Conservation (phyloP, 108 stramenopile genomes). For the Skeletonema grethae region DNA sequence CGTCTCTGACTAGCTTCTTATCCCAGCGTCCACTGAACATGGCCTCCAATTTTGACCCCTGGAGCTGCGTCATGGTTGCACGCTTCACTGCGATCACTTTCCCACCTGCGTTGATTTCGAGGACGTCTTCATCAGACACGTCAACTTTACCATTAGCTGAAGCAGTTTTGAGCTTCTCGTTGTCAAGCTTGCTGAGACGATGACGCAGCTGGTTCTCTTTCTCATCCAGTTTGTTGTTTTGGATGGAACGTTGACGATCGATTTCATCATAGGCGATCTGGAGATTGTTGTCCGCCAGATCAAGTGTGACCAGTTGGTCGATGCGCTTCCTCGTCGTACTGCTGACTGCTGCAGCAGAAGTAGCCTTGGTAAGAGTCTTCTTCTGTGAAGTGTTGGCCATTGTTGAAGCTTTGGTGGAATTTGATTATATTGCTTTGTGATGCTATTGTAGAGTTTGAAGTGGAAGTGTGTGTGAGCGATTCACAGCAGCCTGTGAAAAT, state of each 20-base stretch:
- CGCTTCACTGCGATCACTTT: constrained; percentile 10
- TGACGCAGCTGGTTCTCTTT: constrained; percentile 6
- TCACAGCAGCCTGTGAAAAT: no score
- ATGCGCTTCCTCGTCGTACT: no score
- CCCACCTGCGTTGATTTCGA: constrained; percentile 17
- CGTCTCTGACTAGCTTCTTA: constrained; percentile 16
- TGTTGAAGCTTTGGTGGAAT: no score
- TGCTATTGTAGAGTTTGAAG: no score
- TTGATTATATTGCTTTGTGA: no score
- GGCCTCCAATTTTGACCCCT: constrained; percentile 22
- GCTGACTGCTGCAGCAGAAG: no score
- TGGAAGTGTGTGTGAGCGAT: no score
- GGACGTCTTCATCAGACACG: constrained; percentile 9
- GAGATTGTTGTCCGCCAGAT: background rate
- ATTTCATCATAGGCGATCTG: background rate
- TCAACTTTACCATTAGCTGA: constrained; percentile 6
- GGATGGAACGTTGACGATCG: background rate
- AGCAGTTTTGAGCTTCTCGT: constrained; percentile 5
- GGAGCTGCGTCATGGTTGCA: constrained; percentile 12
- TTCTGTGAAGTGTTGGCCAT: no score
- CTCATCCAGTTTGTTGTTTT: background rate
- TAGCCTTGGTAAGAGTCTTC: no score
- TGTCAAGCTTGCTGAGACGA: constrained; percentile 4
- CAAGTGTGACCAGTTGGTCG: background rate
- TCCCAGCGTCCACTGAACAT: constrained; percentile 37